Conservation (phyloP, 257 asterid species). For the Nicotiana sylvestris region DNA sequence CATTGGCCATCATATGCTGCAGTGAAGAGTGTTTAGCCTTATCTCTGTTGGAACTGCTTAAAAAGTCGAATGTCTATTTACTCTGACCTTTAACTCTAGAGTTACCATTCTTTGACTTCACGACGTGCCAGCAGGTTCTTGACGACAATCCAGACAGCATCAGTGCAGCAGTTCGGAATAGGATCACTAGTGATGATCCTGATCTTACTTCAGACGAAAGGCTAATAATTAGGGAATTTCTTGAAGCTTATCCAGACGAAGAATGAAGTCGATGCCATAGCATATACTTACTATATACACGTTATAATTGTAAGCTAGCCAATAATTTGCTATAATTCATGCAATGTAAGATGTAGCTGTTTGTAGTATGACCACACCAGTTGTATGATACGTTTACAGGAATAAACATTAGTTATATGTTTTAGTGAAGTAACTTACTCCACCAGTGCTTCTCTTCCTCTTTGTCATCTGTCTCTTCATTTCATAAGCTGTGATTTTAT, state of each 20-base stretch:
- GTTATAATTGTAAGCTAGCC: neutral
- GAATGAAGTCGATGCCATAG: slow-evolving; percentile 21
- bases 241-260: slow-evolving; percentile 51
- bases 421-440: neutral
- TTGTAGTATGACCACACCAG: neutral
- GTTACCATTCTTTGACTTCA: neutral
- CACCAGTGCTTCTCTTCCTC: neutral
- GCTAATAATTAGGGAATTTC: slow-evolving; percentile 47
- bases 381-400: neutral
- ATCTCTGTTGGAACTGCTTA: neutral
- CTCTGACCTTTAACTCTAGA: neutral
- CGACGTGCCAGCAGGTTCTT: slow-evolving; percentile 39
- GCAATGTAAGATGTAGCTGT: neutral
- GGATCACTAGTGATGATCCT: slow-evolving; percentile 64
- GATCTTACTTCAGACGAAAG: slow-evolving; percentile 57
- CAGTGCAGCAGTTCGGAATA: slow-evolving; percentile 43
- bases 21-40: neutral
- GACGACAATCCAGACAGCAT: slow-evolving; percentile 39
- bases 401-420: neutral
- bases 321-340: slow-evolving; percentile 2
- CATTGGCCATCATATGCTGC: neutral
- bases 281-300: neutral
- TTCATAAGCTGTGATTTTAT: neutral
- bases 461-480: neutral
- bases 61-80: neutral